Conservation (phyloP, 2,329 filamentous ascomycete genomes). For the Cadophora luteo-olivacea region DNA sequence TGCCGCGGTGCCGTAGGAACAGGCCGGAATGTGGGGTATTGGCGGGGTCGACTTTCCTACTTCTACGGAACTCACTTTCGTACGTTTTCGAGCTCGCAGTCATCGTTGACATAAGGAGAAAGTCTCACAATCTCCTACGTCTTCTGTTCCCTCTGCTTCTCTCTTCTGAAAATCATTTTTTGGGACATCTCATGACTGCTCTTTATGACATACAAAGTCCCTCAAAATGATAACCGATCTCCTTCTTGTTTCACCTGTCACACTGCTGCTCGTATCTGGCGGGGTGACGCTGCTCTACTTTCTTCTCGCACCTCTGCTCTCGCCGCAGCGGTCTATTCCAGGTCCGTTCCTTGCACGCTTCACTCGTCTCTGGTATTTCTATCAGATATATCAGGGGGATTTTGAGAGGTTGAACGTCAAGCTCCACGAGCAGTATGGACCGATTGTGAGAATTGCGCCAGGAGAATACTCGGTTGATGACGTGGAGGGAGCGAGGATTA, state of each 20-base stretch:
- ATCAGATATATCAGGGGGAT: slow-evolving; percentile 46
- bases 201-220: not conserved
- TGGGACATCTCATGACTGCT: not conserved
- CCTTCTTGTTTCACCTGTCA: slow-evolving; percentile 17
- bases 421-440: slow-evolving; percentile 50
- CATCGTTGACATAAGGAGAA: not conserved
- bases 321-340: slow-evolving; percentile 49
- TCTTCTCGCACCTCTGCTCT: slow-evolving; percentile 21
- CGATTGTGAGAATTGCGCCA: slow-evolving; percentile 55
- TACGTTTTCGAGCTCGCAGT: not conserved
- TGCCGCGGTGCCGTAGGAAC: not conserved
- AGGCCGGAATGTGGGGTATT: not conserved
- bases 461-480: slow-evolving; percentile 55
- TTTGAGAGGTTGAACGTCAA: slow-evolving; percentile 49
- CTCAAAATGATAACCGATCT: slow-evolving; percentile 17
- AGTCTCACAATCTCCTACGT: not conserved
- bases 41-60: not conserved
- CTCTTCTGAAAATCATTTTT: not conserved
- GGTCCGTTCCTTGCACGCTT: slow-evolving; percentile 54
- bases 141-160: not conserved
- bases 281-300: slow-evolving; percentile 19
- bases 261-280: not conserved
- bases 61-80: not conserved
- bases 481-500: slow-evolving; percentile 47
- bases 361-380: slow-evolving; percentile 53